Evolutionary conservation across 495 filamentous ascomycete species (phyloP), one percentile per base, ranked within the genome.

Genomic region (Hypoxylon subgilvum): DNA sequence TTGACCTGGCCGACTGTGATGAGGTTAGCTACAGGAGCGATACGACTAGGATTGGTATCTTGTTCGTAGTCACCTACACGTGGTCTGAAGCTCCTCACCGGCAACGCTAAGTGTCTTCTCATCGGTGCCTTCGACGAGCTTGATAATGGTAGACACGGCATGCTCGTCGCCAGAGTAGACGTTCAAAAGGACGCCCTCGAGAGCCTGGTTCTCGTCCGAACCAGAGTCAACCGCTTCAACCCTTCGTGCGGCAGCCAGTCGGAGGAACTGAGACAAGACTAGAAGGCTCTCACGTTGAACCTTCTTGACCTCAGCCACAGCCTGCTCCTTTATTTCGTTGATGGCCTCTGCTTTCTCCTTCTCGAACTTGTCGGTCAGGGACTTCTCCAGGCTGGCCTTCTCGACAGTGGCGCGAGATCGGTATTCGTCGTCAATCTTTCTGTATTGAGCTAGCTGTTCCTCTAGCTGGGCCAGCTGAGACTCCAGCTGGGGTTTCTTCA

Each of bases 401-500:
- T 94, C 88, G 17, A 77, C 77, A 16, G 75, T 72, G 36, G 89
- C 57, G 40, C 82, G 87, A 21, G 83, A 73, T 69, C 89, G 87
- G 72, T 90, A 91, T 45, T 91, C 86, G 35, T 84, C 77, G 50
- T 91, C 87, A 56, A 96, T 80, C 70, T 92, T 87, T 76, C 88
- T 91, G 79, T 89, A 91, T 66, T 88, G 85, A 10, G 83, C 75
- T 35, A 97, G 79, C 73, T 97, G 90, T 61, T 96, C 91, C 69
- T 94, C 89, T 22, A 90, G 74, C 73, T 94, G 88, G 19, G 81
- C 72, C 40, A 92, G 76, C 59, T 87, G 82, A 21, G 84, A 82
- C 66, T 91, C 88, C 10, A 97, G 84, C 12, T 80, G 72, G n/a
- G 94, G 93, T 69, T 96, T 97, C 82, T 95, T 96, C 57, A 88